A percentile compares a stretch with the other conserved stretches of the same genome.
Evolutionary conservation across 352 stramenopile genomes (phyloP).

Genomic region (Phytopythium sindhum): DNA sequence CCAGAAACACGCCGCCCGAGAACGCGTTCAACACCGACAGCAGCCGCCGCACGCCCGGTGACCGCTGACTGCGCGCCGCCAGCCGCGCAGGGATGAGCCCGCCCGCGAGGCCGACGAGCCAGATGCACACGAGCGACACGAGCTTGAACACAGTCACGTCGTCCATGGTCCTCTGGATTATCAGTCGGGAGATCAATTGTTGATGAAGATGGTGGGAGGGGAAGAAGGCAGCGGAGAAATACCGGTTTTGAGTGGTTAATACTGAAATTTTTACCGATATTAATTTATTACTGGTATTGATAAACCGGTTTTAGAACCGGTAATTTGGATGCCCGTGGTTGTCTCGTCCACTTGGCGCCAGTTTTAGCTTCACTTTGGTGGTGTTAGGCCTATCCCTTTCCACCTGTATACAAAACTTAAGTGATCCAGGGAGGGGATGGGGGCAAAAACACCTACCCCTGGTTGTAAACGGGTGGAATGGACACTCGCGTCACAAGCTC

Average conservation of each 20-base stretch:
- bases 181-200: not conserved
- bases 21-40: conserved; percentile 62
- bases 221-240: not conserved
- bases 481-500: not conserved
- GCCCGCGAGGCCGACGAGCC: conserved; percentile 58
- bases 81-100: conserved; percentile 52
- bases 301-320: no score
- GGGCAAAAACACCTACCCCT: not conserved
- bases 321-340: not conserved
- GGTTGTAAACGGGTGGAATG: not conserved
- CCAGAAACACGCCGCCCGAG: conserved; percentile 73
- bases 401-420: not conserved
- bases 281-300: no score
- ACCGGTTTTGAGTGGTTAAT: no score
- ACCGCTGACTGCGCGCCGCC: conserved; percentile 33
- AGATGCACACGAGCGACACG: conserved; percentile 70
- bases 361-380: not conserved
- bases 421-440: not conserved
- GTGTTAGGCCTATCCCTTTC: not conserved
- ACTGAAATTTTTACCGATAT: no score
- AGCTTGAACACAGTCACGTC: conserved; percentile 73
- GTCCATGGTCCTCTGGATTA: conserved; percentile 49
- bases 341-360: not conserved
- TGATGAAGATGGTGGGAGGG: not conserved
- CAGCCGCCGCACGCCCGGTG: conserved; percentile 20